Evolutionary conservation across 768 basidiomycete genomes (phyloP).

Genomic region (Guyanaporus albipodus): DNA sequence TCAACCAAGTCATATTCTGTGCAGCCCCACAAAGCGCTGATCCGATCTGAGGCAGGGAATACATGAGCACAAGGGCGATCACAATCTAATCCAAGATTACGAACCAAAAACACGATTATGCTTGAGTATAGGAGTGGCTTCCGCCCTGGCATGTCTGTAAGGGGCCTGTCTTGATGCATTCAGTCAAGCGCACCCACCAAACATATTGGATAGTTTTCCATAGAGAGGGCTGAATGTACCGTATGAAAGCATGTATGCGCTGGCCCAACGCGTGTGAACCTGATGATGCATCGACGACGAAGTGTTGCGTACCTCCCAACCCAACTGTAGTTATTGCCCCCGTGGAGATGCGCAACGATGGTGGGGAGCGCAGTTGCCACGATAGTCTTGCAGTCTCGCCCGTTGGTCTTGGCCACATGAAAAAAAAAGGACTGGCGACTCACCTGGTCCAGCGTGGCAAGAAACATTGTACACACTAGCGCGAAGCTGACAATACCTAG

Average conservation of each 20-base stretch:
- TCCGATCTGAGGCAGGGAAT: slow-evolving; percentile 50
- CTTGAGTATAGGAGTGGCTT: slow-evolving; percentile 68
- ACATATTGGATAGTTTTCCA: slow-evolving; percentile 67
- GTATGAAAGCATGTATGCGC: slow-evolving; percentile 72
- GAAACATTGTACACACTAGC: slow-evolving; percentile 24
- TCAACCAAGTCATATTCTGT: slow-evolving; percentile 73
- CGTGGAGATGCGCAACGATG: slow-evolving; percentile 58
- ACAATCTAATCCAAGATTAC: background rate
- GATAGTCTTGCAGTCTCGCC: slow-evolving; percentile 43
- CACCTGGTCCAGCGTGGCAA: slow-evolving; percentile 56
- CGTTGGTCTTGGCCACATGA: background rate
- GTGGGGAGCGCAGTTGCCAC: slow-evolving; percentile 70
- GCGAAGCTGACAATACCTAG: slow-evolving; percentile 22
- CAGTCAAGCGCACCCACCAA: too few relatives aligned
- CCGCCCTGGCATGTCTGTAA: slow-evolving; percentile 45
- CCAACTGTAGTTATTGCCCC: slow-evolving; percentile 64
- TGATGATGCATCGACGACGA: background rate
- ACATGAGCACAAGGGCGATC: background rate
- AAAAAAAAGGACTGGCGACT: background rate
- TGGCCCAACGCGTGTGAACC: slow-evolving; percentile 18
- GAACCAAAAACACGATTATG: slow-evolving; percentile 63
- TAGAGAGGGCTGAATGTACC: slow-evolving; percentile 67
- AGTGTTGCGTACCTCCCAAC: slow-evolving; percentile 57
- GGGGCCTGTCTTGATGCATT: too few relatives aligned
- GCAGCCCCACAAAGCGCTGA: slow-evolving; percentile 81